phyloP scores from a whole-genome alignment of 2,329 filamentous ascomycete species.

The Pseudogymnoascus sp. region DNA sequence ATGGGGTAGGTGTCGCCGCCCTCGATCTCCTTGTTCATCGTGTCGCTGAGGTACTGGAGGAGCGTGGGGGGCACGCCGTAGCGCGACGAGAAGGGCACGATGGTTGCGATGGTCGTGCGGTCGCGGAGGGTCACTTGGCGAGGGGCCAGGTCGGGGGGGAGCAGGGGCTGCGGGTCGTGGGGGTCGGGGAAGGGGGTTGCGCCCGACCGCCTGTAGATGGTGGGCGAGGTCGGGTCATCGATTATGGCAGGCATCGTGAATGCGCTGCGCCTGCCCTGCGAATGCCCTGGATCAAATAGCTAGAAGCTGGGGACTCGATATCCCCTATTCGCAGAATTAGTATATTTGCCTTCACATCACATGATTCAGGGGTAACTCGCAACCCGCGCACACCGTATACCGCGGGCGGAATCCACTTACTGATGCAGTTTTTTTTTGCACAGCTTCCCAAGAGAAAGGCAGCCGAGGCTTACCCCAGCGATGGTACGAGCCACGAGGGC shows the following conservation, averaged over 20 bases:
- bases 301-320: background rate
- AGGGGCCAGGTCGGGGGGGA: slow-evolving; percentile 40
- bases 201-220: slow-evolving; percentile 47
- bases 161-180: slow-evolving; percentile 40
- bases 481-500: background rate
- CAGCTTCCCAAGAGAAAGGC: background rate
- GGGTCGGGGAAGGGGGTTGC: slow-evolving; percentile 40
- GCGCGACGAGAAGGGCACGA: slow-evolving; percentile 57
- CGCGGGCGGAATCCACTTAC: background rate
- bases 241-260: slow-evolving; percentile 50
- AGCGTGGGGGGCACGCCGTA: slow-evolving; percentile 53
- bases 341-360: background rate
- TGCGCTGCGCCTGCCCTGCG: background rate
- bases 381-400: background rate
- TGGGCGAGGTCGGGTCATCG: slow-evolving; percentile 48
- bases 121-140: slow-evolving; percentile 58
- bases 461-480: background rate
- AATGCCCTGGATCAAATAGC: background rate
- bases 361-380: background rate
- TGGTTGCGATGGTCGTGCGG: slow-evolving; percentile 56
- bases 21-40: slow-evolving; percentile 64
- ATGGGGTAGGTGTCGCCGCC: slow-evolving; percentile 67
- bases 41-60: slow-evolving; percentile 54
- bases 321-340: background rate
- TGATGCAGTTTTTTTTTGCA: background rate